phyloP scores from a whole-genome alignment of 495 filamentous ascomycete genomes.

The Viridothelium virens region DNA sequence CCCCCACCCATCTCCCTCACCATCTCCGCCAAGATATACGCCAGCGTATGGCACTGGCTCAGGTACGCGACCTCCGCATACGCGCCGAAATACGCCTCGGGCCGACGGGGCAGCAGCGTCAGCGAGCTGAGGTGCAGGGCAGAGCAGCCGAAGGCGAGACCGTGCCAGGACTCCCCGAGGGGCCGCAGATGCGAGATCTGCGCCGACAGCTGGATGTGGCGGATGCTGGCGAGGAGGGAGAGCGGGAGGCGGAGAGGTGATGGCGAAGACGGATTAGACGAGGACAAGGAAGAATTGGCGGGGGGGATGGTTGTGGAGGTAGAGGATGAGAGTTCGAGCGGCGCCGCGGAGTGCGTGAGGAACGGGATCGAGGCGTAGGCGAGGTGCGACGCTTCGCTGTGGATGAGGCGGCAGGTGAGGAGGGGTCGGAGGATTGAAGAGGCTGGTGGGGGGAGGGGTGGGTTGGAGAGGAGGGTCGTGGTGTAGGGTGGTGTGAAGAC shows the following conservation, averaged over 20 bases:
- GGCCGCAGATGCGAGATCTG: constrained; percentile 22
- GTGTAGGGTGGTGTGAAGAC: background rate
- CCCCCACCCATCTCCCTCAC: constrained; percentile 17
- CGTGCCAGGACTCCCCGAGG: constrained; percentile 24
- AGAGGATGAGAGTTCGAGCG: background rate
- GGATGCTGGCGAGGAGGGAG: constrained; percentile 16
- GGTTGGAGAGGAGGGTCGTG: background rate
- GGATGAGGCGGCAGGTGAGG: constrained; percentile 82
- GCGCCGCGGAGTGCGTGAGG: constrained; percentile 12
- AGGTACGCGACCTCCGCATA: constrained; percentile 25
- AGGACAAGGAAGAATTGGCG: background rate
- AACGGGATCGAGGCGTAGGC: constrained; percentile 22
- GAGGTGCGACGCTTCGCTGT: constrained; percentile 57
- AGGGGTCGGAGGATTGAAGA: constrained; percentile 32
- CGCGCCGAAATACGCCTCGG: constrained; percentile 12
- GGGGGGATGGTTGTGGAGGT: constrained; percentile 4
- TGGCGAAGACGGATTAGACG: no score
- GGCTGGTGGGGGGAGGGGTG: background rate
- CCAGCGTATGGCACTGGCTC: constrained; percentile 24
- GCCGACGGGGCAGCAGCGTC: constrained; percentile 20
- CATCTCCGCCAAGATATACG: constrained; percentile 24
- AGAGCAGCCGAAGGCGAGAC: constrained; percentile 21
- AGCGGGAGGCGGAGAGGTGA: background rate
- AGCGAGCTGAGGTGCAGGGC: constrained; percentile 19
- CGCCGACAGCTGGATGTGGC: constrained; percentile 21